Evolutionary conservation across 192 early-diverging fungal genomes (phyloP), one percentile per base, ranked within the genome.

Genomic region (Coemansia sp.): DNA sequence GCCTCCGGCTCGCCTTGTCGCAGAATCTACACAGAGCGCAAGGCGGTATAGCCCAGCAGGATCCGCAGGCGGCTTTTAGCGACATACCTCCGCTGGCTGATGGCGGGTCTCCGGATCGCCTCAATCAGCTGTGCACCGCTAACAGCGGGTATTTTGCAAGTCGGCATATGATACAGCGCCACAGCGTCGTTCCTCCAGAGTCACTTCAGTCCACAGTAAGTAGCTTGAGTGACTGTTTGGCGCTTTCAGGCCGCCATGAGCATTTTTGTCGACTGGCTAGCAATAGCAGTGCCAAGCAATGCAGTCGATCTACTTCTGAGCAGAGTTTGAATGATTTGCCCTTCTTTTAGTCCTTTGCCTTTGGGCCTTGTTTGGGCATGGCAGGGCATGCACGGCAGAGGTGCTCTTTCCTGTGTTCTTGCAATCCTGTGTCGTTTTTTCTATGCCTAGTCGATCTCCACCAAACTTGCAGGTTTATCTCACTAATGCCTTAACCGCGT

Each of bases 161-260:
- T 20, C 62, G 73, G 34, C 79, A 82, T 59, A 70, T 61, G 52
- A 82, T 82, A 12, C 79, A 82, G 65, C 79, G 79, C 42, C 79
- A 82, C 62, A 76, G 73, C 23, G 57, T 72, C 34, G 70, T 82
- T 35, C 74, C 79, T 9, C 53, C 74, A 2, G 74, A 82, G 34
- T 52, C 64, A 37, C 60, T 82, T 9, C 79, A 82, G 56, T 59
- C 65, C 39, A 73, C 68, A 68, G 79, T 76, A 76, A 73, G 74
- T 67, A 26, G 50, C 50, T 53, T 28, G 26, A n/a, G 18, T 10
- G 4, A 11, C 9, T 42, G 5, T 45, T 45, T 45, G 42, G 42
- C 18, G 6, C 7, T 45, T n/a, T 9, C 47, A 26, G 13, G 9
- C 23, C 0, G 20, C 47, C 20, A 21, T 48, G 21, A 41, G 12